These are phyloP conservation scores for Penicillium olsonii DNA, from an alignment of 2,329 filamentous ascomycete genomes.

Conservation along the genomic window DNA sequence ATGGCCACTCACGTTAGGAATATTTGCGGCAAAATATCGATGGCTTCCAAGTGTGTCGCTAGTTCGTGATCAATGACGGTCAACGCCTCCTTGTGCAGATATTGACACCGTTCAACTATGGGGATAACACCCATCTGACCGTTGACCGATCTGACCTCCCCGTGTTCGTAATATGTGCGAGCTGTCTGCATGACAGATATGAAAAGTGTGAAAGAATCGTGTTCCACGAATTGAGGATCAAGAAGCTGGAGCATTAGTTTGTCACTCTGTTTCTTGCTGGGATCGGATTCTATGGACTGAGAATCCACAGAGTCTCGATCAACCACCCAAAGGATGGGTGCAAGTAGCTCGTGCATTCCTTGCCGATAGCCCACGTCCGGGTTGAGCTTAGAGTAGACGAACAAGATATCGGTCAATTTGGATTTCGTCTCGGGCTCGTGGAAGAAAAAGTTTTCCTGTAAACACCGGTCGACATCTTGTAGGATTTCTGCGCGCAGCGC, in stretches of 20 bases:
- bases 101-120: conserved; percentile 82
- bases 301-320: conserved; percentile 75
- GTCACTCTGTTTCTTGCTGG: conserved; percentile 40
- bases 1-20: conserved; percentile 74
- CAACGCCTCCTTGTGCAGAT: conserved; percentile 82
- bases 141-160: conserved; percentile 46
- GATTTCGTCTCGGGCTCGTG: conserved; percentile 75
- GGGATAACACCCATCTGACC: conserved; percentile 57
- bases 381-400: conserved; percentile 92
- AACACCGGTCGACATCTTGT: conserved; percentile 87
- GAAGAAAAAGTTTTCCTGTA: conserved; percentile 90
- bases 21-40: conserved; percentile 93
- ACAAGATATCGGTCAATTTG: conserved; percentile 84
- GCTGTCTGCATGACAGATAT: conserved; percentile 83
- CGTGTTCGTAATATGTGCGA: conserved; percentile 82
- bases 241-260: conserved; percentile 65
- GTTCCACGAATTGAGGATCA: conserved; percentile 75
- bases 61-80: conserved; percentile 80
- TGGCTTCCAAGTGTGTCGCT: conserved; percentile 73
- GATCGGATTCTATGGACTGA: conserved; percentile 24
- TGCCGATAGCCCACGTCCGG: conserved; percentile 89
- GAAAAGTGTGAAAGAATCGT: conserved; percentile 87
- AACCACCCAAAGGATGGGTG: conserved; percentile 82
- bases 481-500: conserved; percentile 81
- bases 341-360: conserved; percentile 96